Evolutionary conservation across 192 early-diverging fungal genomes (phyloP), one percentile per base, ranked within the genome.

Genomic region (Dimargaris xerosporica): DNA sequence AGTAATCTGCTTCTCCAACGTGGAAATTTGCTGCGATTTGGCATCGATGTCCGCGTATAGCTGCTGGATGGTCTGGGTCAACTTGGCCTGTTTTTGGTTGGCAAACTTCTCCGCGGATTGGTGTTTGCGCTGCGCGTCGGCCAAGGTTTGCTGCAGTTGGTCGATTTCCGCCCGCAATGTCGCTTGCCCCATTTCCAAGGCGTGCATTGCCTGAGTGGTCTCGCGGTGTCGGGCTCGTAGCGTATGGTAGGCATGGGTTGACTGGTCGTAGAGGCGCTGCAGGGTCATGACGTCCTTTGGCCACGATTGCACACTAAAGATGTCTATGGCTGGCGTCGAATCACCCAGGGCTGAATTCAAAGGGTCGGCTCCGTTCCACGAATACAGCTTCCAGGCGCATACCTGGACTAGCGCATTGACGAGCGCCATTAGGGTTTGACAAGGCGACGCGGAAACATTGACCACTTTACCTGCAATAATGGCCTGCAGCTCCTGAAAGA

Each of bases 381-480:
- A 39, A 21, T 41, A 41, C 11, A 60, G 19, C 26, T 60, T 60
- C 58, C 58, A 60, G 21, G 42, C 34, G 16, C 58, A 60, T 3
- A 60, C 58, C 5, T 26, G n/a, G 9, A 21, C n/a, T 41, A 60
- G 26, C 13, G 41, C 34, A 17, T n/a, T 39, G 58, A 43, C 21
- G 58, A 60, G 21, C 2, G 30, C 58, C 11, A 39, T 21, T 21
- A 60, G 16, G 13, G 15, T 5, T 41, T 28, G 58, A 21, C 31
- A 21, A 17, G 58, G 58, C 16, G 58, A 60, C 21, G 58, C 23
- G 28, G 16, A 39, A 0, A 60, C 13, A 34, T 60, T 19, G n/a
- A 60, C 26, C 41, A 60, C 58, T 28, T 60, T 60, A 0, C 42
- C 58, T 17, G 58, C 41, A n/a, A 60, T 43, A 41, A 60, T 41